phyloP scores from a whole-genome alignment of 2,329 filamentous ascomycete species.

The Sclerotinia glacialis region DNA sequence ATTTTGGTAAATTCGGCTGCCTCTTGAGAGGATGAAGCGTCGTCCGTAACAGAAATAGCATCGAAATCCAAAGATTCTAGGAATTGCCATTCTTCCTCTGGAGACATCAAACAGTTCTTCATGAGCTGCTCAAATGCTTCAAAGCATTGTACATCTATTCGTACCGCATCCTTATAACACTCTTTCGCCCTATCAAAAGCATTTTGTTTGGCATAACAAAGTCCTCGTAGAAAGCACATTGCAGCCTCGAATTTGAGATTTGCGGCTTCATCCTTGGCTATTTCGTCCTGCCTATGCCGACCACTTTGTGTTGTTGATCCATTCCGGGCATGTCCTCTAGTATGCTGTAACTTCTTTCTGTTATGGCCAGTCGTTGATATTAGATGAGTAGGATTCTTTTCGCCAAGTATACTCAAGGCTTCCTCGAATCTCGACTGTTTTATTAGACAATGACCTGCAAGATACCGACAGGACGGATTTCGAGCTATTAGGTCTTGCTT shows the following conservation, averaged over 20 bases:
- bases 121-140: conserved; percentile 98
- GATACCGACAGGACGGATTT: conserved; percentile 85
- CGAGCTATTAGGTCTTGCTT: conserved; percentile 78
- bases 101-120: conserved; percentile 87
- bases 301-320: conserved; percentile 48
- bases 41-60: conserved; percentile 64
- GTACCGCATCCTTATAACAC: conserved; percentile 95
- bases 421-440: conserved; percentile 90
- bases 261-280: conserved; percentile 60
- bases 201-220: conserved; percentile 96
- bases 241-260: conserved; percentile 87
- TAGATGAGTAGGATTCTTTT: conserved; percentile 89
- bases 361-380: conserved; percentile 62
- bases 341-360: conserved; percentile 68
- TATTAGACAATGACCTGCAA: conserved; percentile 90
- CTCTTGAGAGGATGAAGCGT: conserved; percentile 71
- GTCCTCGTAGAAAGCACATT: conserved; percentile 92
- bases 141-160: conserved; percentile 96
- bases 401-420: conserved; percentile 79
- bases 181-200: conserved; percentile 96
- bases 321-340: conserved; percentile 51
- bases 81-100: conserved; percentile 69
- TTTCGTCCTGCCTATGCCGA: conserved; percentile 34
- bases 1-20: conserved; percentile 92
- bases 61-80: conserved; percentile 82